phyloP scores from a whole-genome alignment of 352 stramenopile genomes.

The Pythium aristosporum region DNA sequence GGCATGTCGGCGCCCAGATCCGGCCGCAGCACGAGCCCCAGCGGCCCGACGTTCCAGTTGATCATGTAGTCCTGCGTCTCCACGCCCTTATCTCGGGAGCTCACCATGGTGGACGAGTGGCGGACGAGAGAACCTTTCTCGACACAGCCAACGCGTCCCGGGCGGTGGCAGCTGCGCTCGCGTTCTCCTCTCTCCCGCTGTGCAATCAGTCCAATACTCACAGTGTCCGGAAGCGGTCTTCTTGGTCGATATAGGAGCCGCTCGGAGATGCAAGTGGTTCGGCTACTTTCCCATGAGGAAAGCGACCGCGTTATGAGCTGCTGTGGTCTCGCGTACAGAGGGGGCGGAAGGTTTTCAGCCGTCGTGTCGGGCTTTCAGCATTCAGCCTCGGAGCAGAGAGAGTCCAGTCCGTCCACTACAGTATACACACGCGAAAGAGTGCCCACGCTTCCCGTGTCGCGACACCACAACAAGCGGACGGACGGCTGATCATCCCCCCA shows the following conservation, averaged over 20 bases:
- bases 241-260: background rate
- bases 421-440: background rate
- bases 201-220: background rate
- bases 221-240: background rate
- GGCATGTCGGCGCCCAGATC: slow-evolving; percentile 75
- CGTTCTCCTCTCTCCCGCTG: background rate
- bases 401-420: background rate
- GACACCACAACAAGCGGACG: slow-evolving; percentile 7
- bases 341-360: too few species aligned
- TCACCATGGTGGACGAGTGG: slow-evolving; percentile 10
- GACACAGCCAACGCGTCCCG: background rate
- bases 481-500: background rate
- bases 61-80: slow-evolving; percentile 78
- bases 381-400: background rate
- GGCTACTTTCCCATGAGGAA: slow-evolving; percentile 14
- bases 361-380: too few species aligned
- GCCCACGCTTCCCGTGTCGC: slow-evolving; percentile 2
- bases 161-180: background rate
- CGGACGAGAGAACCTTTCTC: too few species aligned
- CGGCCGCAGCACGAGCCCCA: slow-evolving; percentile 72
- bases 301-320: slow-evolving; percentile 10
- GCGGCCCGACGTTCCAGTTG: slow-evolving; percentile 79
- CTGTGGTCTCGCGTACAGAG: background rate
- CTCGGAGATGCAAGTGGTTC: slow-evolving; percentile 1
- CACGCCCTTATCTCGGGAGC: slow-evolving; percentile 13